Evolutionary conservation across 1,284 basidiomycete species (phyloP).

Genomic region (Gomphus sp.): DNA sequence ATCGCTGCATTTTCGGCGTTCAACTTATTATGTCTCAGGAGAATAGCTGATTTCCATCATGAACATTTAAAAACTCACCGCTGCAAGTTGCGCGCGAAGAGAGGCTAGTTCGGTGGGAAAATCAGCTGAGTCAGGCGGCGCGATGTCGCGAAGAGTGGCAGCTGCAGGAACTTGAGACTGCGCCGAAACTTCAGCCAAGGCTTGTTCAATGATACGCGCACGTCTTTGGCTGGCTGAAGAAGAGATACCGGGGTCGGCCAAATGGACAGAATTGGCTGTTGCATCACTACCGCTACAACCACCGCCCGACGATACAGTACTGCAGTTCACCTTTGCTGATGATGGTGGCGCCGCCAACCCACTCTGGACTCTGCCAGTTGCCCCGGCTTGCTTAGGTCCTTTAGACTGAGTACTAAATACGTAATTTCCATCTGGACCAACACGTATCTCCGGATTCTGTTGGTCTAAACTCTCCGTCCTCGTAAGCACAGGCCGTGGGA

Average conservation of each 20-base stretch:
- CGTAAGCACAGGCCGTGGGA: constrained; percentile 2
- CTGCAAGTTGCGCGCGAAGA: constrained; percentile 11
- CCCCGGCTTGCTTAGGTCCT: background rate
- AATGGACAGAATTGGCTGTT: background rate
- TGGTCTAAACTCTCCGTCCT: background rate
- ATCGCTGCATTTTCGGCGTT: constrained; percentile 36
- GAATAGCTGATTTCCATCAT: constrained; percentile 1
- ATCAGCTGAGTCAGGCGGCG: background rate
- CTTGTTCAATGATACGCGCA: background rate
- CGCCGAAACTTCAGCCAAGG: background rate
- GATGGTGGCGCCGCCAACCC: background rate
- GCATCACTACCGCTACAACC: background rate
- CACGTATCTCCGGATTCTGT: background rate
- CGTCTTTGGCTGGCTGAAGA: background rate
- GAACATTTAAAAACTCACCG: constrained; percentile 5
- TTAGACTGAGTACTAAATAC: background rate
- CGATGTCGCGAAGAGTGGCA: background rate
- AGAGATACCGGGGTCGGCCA: too few relatives aligned
- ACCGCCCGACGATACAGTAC: background rate
- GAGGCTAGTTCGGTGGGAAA: constrained; percentile 7
- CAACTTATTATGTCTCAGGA: constrained; percentile 29
- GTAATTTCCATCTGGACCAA: constrained; percentile 9
- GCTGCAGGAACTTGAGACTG: background rate
- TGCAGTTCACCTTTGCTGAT: background rate
- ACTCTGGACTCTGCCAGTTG: background rate